A percentile compares a stretch with the other conserved stretches of the same genome.
These are phyloP conservation scores for Yamadazyma triangularis DNA, from an alignment of 1,139 yeast species.

Conservation along the genomic window DNA sequence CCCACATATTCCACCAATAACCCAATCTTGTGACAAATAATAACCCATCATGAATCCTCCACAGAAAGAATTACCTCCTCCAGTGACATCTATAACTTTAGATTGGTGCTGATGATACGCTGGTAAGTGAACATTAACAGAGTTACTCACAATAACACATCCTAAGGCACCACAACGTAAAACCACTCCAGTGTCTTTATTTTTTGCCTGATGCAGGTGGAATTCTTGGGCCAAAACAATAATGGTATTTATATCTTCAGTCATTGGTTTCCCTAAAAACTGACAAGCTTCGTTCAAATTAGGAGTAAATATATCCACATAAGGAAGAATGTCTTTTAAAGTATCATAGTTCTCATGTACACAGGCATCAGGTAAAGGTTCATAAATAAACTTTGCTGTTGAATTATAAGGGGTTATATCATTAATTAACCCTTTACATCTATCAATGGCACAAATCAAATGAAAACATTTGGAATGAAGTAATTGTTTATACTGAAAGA, in stretches of 20 bases:
- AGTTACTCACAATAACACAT: slow-evolving; percentile 30
- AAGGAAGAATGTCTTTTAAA: slow-evolving; percentile 38
- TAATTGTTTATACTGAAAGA: slow-evolving; percentile 34
- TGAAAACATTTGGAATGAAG: slow-evolving; percentile 52
- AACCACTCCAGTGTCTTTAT: slow-evolving; percentile 31
- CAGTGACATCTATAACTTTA: slow-evolving; percentile 80
- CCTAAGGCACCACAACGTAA: slow-evolving; percentile 73
- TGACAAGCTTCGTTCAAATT: slow-evolving; percentile 71
- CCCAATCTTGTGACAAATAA: slow-evolving; percentile 44
- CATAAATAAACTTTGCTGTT: slow-evolving; percentile 60
- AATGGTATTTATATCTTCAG: slow-evolving; percentile 12
- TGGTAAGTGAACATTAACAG: slow-evolving; percentile 44
- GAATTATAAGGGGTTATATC: slow-evolving; percentile 22
- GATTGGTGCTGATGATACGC: slow-evolving; percentile 61
- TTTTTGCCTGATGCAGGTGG: not conserved
- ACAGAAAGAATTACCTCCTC: slow-evolving; percentile 88
- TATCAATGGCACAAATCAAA: slow-evolving; percentile 65
- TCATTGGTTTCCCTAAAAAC: slow-evolving; percentile 19
- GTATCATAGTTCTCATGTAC: slow-evolving; percentile 39
- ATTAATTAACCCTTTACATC: slow-evolving; percentile 48
- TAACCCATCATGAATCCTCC: slow-evolving; percentile 74
- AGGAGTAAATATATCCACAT: slow-evolving; percentile 68
- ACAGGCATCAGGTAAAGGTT: slow-evolving; percentile 82
- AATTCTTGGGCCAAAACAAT: not conserved
- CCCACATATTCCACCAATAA: slow-evolving; percentile 60